These are phyloP conservation scores for Phlyctochytrium bullatum DNA, from an alignment of 192 early-diverging fungal species.

Conservation along the genomic window DNA sequence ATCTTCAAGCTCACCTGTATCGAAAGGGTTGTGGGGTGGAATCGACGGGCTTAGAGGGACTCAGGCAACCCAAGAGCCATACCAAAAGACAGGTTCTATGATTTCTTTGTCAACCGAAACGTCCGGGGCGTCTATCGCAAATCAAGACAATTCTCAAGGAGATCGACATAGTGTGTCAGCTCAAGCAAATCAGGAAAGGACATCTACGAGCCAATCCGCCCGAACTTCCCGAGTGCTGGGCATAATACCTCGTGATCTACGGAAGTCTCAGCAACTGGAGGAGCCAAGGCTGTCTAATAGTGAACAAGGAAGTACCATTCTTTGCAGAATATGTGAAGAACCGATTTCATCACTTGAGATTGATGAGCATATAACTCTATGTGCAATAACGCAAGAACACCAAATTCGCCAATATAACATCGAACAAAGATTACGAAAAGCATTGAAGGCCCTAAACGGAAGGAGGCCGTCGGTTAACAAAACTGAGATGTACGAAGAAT, in stretches of 20 bases:
- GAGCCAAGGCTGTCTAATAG: background rate
- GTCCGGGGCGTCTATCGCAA: background rate
- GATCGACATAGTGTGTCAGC: background rate
- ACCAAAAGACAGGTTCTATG: background rate
- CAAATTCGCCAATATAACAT: slow-evolving; percentile 45
- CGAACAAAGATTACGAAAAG: slow-evolving; percentile 63
- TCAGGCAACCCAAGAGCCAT: slow-evolving; percentile 3
- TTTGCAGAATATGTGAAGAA: slow-evolving; percentile 89
- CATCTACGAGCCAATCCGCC: background rate
- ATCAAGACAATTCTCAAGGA: background rate
- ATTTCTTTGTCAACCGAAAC: background rate
- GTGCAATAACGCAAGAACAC: slow-evolving; percentile 68
- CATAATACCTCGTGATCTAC: too few species aligned
- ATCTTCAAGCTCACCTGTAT: slow-evolving; percentile 18
- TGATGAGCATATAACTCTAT: slow-evolving; percentile 77
- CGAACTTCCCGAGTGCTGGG: background rate
- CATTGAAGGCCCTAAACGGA: slow-evolving; percentile 46
- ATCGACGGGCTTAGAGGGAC: background rate
- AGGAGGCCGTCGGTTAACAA: slow-evolving; percentile 30
- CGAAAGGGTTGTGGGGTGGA: background rate
- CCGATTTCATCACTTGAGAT: slow-evolving; percentile 61
- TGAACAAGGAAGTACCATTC: slow-evolving; percentile 29
- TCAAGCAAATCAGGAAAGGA: background rate
- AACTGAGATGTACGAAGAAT: slow-evolving; percentile 23
- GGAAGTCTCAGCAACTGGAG: background rate